A percentile compares a stretch with the other conserved stretches of the same genome.
phyloP scores from a whole-genome alignment of 2,329 filamentous ascomycete genomes.

The Coniochaeta hoffmannii region DNA sequence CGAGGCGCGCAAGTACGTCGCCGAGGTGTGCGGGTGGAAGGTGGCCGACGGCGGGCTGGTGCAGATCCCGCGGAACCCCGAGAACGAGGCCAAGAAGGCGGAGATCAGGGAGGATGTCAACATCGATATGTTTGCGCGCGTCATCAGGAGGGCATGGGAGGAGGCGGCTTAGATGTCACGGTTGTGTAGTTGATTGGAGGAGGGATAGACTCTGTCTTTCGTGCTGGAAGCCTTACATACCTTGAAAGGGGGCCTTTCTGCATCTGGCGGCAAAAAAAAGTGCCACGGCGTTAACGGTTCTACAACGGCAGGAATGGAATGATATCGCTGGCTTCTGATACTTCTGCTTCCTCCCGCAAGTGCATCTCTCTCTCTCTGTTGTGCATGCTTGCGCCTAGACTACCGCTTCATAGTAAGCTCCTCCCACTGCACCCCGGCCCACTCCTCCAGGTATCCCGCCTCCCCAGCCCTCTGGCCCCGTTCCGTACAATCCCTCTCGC shows the following conservation, averaged over 20 bases:
- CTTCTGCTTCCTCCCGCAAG: no score
- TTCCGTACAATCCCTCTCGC: conserved; percentile 68
- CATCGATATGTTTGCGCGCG: conserved; percentile 75
- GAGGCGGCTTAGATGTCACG: conserved; percentile 51
- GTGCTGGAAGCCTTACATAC: neutral
- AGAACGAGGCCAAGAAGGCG: conserved; percentile 94
- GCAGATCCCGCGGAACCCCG: conserved; percentile 82
- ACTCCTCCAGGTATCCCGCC: conserved; percentile 83
- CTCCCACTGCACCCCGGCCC: conserved; percentile 98
- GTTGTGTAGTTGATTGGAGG: neutral
- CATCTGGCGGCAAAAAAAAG: conserved; percentile 20
- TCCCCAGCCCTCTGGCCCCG: conserved; percentile 49
- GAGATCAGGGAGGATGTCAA: conserved; percentile 94
- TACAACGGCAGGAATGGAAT: conserved; percentile 10
- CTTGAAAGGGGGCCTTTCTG: conserved; percentile 10
- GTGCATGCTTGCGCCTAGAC: neutral
- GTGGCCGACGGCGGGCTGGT: conserved; percentile 61
- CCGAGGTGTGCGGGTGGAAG: conserved; percentile 80
- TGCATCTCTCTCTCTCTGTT: no score
- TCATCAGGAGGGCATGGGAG: conserved; percentile 81
- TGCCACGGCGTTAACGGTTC: conserved; percentile 19
- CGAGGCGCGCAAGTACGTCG: conserved; percentile 68
- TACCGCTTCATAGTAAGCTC: conserved; percentile 44
- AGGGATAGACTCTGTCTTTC: neutral
- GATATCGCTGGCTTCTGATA: neutral